Conservation (phyloP, 148 eudicot species). For the Spergularia bocconei region DNA sequence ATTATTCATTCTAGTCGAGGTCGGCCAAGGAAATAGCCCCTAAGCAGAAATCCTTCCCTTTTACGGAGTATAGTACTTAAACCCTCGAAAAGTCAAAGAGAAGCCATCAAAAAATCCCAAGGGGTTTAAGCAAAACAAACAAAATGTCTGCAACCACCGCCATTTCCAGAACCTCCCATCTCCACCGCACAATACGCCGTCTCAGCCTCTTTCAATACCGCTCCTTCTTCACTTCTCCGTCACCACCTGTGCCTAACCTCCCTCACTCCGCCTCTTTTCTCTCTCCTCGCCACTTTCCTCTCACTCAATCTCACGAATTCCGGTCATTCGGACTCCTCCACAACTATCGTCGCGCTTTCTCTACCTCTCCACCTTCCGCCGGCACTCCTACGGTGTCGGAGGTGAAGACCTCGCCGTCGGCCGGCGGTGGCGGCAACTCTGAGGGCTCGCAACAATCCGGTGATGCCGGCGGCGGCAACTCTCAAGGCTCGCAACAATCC, state of each 20-base stretch:
- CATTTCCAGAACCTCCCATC: constrained; percentile 27
- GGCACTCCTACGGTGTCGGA: constrained; percentile 22
- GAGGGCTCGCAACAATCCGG: constrained; percentile 20
- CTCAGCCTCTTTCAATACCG: constrained; percentile 27
- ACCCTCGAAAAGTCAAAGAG: not conserved
- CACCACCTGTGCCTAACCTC: constrained; percentile 5
- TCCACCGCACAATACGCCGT: constrained; percentile 26
- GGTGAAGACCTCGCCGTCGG: not conserved
- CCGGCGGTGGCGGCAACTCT: not conserved
- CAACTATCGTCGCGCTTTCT: constrained; percentile 31
- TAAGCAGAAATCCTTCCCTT: no score
- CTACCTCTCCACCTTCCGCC: constrained; percentile 25
- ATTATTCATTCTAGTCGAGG: no score
- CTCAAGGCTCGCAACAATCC: constrained; percentile 47
- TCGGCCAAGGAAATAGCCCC: no score
- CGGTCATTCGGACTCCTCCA: constrained; percentile 21
- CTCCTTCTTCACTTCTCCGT: constrained; percentile 6
- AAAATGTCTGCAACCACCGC: constrained; percentile 23
- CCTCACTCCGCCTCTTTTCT: constrained; percentile 2
- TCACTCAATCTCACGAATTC: constrained; percentile 19
- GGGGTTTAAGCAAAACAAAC: constrained; percentile 15
- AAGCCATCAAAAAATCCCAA: no score
- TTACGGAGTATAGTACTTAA: no score
- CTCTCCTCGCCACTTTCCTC: constrained; percentile 1
- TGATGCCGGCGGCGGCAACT: constrained; percentile 24